These are phyloP conservation scores for Fistulifera pelliculosa DNA, from an alignment of 108 stramenopile genomes.

Conservation along the genomic window DNA sequence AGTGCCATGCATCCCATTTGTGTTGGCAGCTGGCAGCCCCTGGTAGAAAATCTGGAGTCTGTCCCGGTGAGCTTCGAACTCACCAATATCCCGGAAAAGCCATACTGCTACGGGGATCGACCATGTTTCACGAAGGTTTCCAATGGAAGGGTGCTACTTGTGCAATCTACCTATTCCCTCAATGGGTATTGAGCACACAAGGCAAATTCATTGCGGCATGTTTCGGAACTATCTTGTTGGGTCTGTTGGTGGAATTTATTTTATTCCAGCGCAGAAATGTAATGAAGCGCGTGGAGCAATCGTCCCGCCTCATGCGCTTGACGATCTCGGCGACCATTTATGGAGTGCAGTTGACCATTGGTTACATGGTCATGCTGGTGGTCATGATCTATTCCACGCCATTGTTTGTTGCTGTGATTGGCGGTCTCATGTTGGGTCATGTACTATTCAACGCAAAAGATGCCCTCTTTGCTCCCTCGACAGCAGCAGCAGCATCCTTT, in stretches of 20 bases:
- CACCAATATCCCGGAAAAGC: slow-evolving; percentile 1
- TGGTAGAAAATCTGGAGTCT: slow-evolving; percentile 16
- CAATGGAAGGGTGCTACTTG: slow-evolving; percentile 61
- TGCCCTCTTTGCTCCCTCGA: slow-evolving; percentile 12
- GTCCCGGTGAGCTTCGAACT: background rate
- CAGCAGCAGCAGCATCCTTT: background rate
- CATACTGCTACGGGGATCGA: slow-evolving; percentile 69
- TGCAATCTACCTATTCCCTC: slow-evolving; percentile 62
- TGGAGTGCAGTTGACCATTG: slow-evolving; percentile 65
- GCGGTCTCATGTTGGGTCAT: slow-evolving; percentile 64
- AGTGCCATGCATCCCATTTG: slow-evolving; percentile 39
- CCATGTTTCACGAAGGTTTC: slow-evolving; percentile 87
- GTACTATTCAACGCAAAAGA: slow-evolving; percentile 69
- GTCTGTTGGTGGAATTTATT: slow-evolving; percentile 41
- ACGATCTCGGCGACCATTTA: slow-evolving; percentile 48
- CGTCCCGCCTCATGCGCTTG: slow-evolving; percentile 28
- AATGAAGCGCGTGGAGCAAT: slow-evolving; percentile 26
- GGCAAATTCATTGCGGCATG: slow-evolving; percentile 41
- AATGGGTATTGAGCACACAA: slow-evolving; percentile 47
- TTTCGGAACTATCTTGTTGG: slow-evolving; percentile 52
- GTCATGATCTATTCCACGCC: slow-evolving; percentile 75
- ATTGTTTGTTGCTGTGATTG: slow-evolving; percentile 43
- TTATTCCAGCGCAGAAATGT: slow-evolving; percentile 37
- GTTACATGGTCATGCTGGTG: slow-evolving; percentile 77
- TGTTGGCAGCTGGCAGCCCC: slow-evolving; percentile 50